Percentiles rank a stretch among this genome's conserved stretches.
phyloP scores from a whole-genome alignment of 352 stramenopile species.

The Pythium folliculosum region DNA sequence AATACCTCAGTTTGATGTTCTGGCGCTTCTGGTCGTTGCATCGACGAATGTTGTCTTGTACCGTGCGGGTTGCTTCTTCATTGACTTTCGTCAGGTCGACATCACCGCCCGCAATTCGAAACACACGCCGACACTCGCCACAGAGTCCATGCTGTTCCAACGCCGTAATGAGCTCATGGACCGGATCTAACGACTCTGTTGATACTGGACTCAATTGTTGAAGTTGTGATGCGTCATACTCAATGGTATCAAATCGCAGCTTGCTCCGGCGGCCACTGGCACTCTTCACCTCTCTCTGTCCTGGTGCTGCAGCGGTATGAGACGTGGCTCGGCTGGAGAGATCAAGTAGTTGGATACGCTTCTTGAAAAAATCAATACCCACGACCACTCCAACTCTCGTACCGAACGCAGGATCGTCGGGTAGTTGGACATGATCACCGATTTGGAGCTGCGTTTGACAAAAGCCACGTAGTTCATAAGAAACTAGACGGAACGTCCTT shows the following conservation, averaged over 20 bases:
- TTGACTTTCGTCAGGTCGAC: slow-evolving; percentile 26
- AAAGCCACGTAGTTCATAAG: background rate
- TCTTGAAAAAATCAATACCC: slow-evolving; percentile 11
- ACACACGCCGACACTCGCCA: slow-evolving; percentile 48
- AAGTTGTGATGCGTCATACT: slow-evolving; percentile 33
- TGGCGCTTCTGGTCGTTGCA: slow-evolving; percentile 35
- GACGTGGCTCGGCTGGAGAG: background rate
- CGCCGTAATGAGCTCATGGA: slow-evolving; percentile 9
- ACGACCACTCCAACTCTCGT: slow-evolving; percentile 15
- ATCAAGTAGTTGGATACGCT: slow-evolving; percentile 5
- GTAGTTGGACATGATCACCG: slow-evolving; percentile 4
- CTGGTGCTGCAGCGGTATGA: background rate
- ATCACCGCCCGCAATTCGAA: slow-evolving; percentile 42
- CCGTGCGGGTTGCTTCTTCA: slow-evolving; percentile 26
- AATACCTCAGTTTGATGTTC: slow-evolving; percentile 37
- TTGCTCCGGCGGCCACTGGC: slow-evolving; percentile 10
- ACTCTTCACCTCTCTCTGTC: background rate
- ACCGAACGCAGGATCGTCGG: slow-evolving; percentile 16
- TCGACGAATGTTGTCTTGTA: slow-evolving; percentile 26
- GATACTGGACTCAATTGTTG: slow-evolving; percentile 34
- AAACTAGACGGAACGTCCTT: background rate
- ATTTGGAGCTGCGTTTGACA: slow-evolving; percentile 3
- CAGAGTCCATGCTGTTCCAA: slow-evolving; percentile 50
- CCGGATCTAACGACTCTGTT: slow-evolving; percentile 4
- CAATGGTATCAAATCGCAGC: slow-evolving; percentile 21